Evolutionary conservation across 768 basidiomycete genomes (phyloP), one percentile per base, ranked within the genome.

Genomic region (Hydnomerulius pinastri): DNA sequence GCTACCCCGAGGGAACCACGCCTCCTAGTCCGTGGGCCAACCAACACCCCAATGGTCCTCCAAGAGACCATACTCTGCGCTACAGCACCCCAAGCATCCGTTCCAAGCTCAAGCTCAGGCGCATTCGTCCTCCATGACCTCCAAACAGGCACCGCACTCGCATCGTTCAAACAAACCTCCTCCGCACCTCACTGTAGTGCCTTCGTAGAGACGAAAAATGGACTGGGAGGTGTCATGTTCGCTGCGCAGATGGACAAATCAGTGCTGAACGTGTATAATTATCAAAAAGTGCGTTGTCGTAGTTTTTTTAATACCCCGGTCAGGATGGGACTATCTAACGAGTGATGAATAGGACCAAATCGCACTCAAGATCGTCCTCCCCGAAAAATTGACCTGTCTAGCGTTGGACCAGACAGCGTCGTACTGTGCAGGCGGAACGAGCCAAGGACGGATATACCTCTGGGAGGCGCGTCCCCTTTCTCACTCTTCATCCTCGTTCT

Each of bases 191-290:
- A 87, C 46, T 90, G 82, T 60, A 83, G 84, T n/a, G 80, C 84
- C 6, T 72, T 84, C 21, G 75, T 92, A 4, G 80, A 82, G 48
- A 86, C 90, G 1, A 73, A 71, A 42, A 74, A 83, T 65, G 85
- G 85, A 0, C 79, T 83, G 55, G 97, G 96, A 20, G 94, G 95
- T 1, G 76, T 92, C 51, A 77, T 97, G 46, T 76, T 97, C 18
- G 85, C 91, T 24, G 84, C 86, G 2, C 94, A 97, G 65, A 82
- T 85, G 40, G 92, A 94, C 51, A 97, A 97, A 68, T 83, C 91
- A 0, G 78, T 96, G 36, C 62, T 97, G 56, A 87, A 96, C 62
- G 86, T 94, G 15, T 98, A 96, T 71, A 86, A 82, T 56, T 98
- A 93, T 69, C 93, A 98, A 78, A 95, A 93, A 76, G 96, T 90